Conservation (phyloP, 2,329 filamentous ascomycete genomes). For the Raffaelea albimanens region DNA sequence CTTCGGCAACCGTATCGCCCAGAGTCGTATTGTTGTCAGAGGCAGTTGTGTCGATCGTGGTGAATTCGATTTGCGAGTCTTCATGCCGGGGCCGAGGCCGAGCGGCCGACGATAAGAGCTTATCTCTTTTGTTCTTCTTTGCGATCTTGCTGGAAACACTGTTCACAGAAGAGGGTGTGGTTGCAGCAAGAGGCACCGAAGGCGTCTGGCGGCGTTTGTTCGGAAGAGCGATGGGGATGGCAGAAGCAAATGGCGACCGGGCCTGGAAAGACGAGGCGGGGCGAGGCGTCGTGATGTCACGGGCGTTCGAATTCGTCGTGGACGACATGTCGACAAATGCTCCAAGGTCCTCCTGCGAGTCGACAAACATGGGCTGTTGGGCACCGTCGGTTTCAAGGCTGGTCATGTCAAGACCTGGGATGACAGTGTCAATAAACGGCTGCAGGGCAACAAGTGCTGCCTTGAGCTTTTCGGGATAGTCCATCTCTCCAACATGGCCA, state of each 20-base stretch:
- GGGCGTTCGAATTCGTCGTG: conserved; percentile 14
- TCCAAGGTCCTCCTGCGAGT: conserved; percentile 38
- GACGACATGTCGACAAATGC: conserved; percentile 17
- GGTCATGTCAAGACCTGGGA: conserved; percentile 32
- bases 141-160: neutral
- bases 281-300: conserved; percentile 14
- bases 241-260: conserved; percentile 17
- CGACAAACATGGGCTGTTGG: conserved; percentile 31
- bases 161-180: conserved; percentile 7
- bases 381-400: conserved; percentile 26
- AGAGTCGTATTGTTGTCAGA: conserved; percentile 28
- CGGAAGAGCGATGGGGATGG: conserved; percentile 22
- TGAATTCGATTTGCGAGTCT: conserved; percentile 74
- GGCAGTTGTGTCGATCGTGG: conserved; percentile 53
- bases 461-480: conserved; percentile 58
- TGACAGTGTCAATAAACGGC: conserved; percentile 36
- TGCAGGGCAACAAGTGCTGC: conserved; percentile 51
- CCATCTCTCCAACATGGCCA: conserved; percentile 41
- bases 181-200: conserved; percentile 2
- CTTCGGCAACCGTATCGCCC: conserved; percentile 17
- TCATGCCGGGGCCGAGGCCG: conserved; percentile 58
- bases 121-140: conserved; percentile 3
- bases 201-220: conserved; percentile 13
- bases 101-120: conserved; percentile 15
- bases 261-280: conserved; percentile 7